Conservation (phyloP, 352 stramenopile genomes). For the Hyphochytrium catenoides region DNA sequence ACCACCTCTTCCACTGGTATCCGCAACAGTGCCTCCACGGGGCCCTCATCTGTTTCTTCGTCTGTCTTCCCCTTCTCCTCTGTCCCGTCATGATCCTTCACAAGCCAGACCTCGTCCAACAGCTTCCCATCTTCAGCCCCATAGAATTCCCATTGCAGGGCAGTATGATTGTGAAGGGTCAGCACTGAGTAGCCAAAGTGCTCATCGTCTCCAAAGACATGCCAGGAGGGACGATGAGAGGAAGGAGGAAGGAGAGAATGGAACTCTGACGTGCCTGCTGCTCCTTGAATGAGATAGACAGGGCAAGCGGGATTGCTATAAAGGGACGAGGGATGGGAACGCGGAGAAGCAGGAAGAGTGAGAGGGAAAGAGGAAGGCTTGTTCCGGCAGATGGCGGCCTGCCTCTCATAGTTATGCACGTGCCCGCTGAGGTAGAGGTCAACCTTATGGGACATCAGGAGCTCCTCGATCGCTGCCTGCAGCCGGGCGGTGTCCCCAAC, state of each 20-base stretch:
- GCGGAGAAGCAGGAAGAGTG: no score
- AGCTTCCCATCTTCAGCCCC: conserved; percentile 47
- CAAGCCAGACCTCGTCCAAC: conserved; percentile 64
- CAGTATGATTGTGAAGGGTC: conserved; percentile 53
- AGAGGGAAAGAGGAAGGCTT: no score
- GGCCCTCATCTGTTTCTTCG: no score
- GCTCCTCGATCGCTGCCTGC: conserved; percentile 32
- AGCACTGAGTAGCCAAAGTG: conserved; percentile 64
- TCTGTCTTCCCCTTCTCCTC: no score
- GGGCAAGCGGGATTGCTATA: conserved; percentile 54
- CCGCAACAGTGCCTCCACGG: no score
- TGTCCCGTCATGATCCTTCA: conserved; percentile 66
- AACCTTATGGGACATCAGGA: conserved; percentile 46
- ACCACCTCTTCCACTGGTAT: no score
- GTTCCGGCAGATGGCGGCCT: conserved; percentile 4
- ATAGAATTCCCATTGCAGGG: conserved; percentile 54
- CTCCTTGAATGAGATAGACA: conserved; percentile 64
- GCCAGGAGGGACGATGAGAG: conserved; percentile 25
- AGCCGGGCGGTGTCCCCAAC: conserved; percentile 27
- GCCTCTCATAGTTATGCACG: conserved; percentile 71
- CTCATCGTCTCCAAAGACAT: conserved; percentile 48
- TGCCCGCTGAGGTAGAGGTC: conserved; percentile 66
- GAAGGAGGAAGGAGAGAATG: conserved; percentile 30
- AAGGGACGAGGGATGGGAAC: no score
- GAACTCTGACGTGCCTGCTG: conserved; percentile 33